phyloP scores from a whole-genome alignment of 371 early-diverging fungal genomes.

The Mucor piriformis region DNA sequence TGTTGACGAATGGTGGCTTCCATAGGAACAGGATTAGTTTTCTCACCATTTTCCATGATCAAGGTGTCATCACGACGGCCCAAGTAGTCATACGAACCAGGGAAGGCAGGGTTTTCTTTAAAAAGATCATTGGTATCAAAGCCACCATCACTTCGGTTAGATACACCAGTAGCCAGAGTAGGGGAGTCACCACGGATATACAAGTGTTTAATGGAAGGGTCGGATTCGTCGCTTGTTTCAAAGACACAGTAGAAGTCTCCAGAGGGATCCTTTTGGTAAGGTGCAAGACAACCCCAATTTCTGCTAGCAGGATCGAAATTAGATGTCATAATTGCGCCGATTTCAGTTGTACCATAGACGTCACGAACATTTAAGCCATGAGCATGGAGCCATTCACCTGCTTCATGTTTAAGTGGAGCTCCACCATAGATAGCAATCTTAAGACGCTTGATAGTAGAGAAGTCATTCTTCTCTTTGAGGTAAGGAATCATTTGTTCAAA shows the following conservation, averaged over 20 bases:
- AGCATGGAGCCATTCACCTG: conserved; percentile 14
- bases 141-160: conserved; percentile 36
- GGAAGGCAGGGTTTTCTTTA: conserved; percentile 16
- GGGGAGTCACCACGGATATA: conserved; percentile 13
- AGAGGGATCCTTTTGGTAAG: background rate
- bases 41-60: conserved; percentile 49
- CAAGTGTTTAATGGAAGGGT: conserved; percentile 17
- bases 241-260: conserved; percentile 6
- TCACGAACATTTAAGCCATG: conserved; percentile 15
- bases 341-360: conserved; percentile 23
- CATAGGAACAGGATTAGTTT: conserved; percentile 49
- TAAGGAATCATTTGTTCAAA: conserved; percentile 23
- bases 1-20: conserved; percentile 30
- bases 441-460: conserved; percentile 5
- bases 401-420: conserved; percentile 61
- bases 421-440: conserved; percentile 75
- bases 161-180: conserved; percentile 23
- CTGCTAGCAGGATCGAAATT: conserved; percentile 5
- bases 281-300: conserved; percentile 12
- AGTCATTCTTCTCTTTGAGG: conserved; percentile 15
- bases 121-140: conserved; percentile 44
- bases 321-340: conserved; percentile 6
- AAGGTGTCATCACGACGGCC: conserved; percentile 48
- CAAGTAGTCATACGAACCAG: conserved; percentile 28
- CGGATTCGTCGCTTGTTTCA: conserved; percentile 2